Base-by-base conservation (phyloP, 495 filamentous ascomycete species). In the Lasiosphaeria ovina region DNA sequence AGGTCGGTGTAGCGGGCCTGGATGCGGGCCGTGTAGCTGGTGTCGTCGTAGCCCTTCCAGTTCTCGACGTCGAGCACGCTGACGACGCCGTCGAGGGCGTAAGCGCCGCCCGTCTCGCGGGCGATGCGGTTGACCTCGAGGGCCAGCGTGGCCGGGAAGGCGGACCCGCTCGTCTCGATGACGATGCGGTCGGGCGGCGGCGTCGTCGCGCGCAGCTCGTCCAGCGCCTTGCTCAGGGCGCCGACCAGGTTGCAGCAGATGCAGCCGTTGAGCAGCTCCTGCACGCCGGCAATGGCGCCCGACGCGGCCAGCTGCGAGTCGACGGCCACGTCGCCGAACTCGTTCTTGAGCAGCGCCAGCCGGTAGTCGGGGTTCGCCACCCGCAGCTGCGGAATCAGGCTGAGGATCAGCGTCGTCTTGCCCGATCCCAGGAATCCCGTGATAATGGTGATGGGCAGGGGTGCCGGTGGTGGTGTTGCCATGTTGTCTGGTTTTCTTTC, bases 171-270 rank as follows among this genome's bases (percentile, higher is more conserved):
- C 0, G 94, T 98, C 81, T 98, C 94, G 72, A 98, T 88, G 51
- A 98, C 83, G 70, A 98, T 94, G 31, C 94, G 82, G 70, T 97
- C 89, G 0, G 91, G 93, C 24, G 0, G 62, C 35, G 36, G 75
- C 76, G 11, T 24, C 24, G 85, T 77, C 42, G 81, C 76, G 44
- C 76, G 68, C 12, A 98, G 85, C 57, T 91, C 83, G 4, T 83
- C 71, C 3, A 98, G 85, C 0, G 93, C 93, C 54, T 88, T 83
- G 65, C 84, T 83, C 32, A 98, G 83, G 72, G 94, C 89, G 3
- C 94, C 94, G 55, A 98, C 92, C 14, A 97, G 87, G 69, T 97
- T 98, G 77, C 94, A 98, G 81, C 94, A 98, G 69, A 98, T 97
- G 74, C 94, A 98, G 62, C 94, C 94, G 68, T 95, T 93, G 17